These are phyloP conservation scores for Dactylellina drechsleri DNA, from an alignment of 2,329 filamentous ascomycete species.

Conservation along the genomic window DNA sequence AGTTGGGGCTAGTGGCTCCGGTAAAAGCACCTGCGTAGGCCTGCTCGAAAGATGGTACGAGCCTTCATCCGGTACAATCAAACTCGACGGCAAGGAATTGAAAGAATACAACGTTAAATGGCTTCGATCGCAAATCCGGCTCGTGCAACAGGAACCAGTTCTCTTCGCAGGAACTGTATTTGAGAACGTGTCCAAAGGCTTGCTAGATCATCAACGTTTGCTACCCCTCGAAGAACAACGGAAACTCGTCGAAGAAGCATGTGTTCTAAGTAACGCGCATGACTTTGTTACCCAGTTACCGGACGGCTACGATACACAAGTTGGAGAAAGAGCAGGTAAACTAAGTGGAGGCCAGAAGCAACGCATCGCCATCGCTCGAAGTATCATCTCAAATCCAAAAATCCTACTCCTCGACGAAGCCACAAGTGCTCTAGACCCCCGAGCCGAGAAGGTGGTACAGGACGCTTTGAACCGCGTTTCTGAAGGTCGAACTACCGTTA, in stretches of 20 bases:
- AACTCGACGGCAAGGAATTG: slow-evolving; percentile 68
- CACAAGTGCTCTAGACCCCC: slow-evolving; percentile 72
- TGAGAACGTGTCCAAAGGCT: slow-evolving; percentile 71
- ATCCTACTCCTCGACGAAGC: slow-evolving; percentile 81
- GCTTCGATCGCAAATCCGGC: slow-evolving; percentile 69
- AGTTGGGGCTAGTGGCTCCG: slow-evolving; percentile 76
- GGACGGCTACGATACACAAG: slow-evolving; percentile 74
- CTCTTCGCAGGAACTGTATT: slow-evolving; percentile 74
- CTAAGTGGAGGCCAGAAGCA: slow-evolving; percentile 88
- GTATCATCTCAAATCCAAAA: slow-evolving; percentile 73
- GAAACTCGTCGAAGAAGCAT: slow-evolving; percentile 72
- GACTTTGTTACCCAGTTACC: slow-evolving; percentile 75
- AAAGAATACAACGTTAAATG: slow-evolving; percentile 71
- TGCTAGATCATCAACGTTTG: slow-evolving; percentile 62
- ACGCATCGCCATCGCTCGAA: slow-evolving; percentile 78
- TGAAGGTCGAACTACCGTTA: slow-evolving; percentile 74
- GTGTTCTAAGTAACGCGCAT: slow-evolving; percentile 74
- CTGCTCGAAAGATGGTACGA: slow-evolving; percentile 78
- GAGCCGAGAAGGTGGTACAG: slow-evolving; percentile 69
- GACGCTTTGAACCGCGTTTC: slow-evolving; percentile 71
- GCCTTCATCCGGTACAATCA: slow-evolving; percentile 65
- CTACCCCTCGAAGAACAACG: slow-evolving; percentile 68
- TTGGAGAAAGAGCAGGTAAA: slow-evolving; percentile 81
- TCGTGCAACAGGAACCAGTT: slow-evolving; percentile 76
- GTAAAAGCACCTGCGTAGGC: slow-evolving; percentile 79